Evolutionary conservation across 169 alveolate species (phyloP).

Genomic region (Eimeria falciformis): DNA sequence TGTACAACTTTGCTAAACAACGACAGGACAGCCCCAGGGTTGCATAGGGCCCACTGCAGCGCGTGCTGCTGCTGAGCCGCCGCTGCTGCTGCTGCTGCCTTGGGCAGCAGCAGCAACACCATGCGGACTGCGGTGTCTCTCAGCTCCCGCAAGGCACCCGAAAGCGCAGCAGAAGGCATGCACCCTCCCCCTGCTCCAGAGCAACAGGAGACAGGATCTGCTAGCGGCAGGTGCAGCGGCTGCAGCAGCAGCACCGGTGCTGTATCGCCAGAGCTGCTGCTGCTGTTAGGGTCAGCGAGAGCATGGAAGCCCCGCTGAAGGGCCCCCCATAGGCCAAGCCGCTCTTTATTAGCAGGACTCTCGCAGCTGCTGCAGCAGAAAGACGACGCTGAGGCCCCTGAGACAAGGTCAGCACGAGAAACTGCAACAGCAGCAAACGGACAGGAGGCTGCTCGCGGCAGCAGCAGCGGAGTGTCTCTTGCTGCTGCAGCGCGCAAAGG

Average conservation of each 20-base stretch:
- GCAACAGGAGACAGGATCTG: not conserved
- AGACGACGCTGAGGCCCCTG: not conserved
- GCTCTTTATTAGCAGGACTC: not conserved
- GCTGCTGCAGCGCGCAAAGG: not conserved
- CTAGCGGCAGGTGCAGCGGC: conserved; percentile 16
- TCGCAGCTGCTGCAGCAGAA: not conserved
- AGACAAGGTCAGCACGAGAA: not conserved
- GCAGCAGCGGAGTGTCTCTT: not conserved
- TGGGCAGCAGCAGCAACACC: not conserved
- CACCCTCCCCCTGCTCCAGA: not conserved
- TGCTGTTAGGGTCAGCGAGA: not conserved
- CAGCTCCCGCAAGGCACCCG: not conserved
- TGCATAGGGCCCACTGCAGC: not conserved
- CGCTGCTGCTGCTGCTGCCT: not conserved
- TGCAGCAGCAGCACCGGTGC: not conserved
- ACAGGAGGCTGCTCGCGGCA: not conserved
- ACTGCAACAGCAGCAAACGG: not conserved
- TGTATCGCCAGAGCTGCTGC: not conserved
- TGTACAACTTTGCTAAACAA: not conserved
- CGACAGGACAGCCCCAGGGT: not conserved
- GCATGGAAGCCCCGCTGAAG: not conserved
- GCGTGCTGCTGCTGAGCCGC: conserved; percentile 6
- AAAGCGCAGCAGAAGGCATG: not conserved
- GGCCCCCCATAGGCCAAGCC: not conserved
- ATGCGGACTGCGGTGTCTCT: not conserved